Percentiles rank a stretch among this genome's conserved stretches.
phyloP scores from a whole-genome alignment of 73 alveolate species.

The Paramecium bursaria region DNA sequence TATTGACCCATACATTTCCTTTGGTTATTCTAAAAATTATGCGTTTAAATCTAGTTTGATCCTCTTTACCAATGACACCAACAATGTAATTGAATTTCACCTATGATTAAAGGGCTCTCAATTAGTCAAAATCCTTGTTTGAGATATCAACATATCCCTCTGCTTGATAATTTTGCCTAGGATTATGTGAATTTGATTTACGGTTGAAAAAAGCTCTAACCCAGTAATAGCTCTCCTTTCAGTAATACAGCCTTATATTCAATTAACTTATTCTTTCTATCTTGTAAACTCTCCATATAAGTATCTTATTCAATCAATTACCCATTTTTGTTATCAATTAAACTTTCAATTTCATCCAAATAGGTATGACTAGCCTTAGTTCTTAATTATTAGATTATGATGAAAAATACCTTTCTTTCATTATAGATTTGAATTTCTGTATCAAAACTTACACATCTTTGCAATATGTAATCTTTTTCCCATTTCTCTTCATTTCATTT shows the following conservation, averaged over 20 bases:
- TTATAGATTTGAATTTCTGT: constrained; percentile 6
- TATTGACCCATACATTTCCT: constrained; percentile 86
- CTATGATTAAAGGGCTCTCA: background rate
- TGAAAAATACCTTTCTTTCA: constrained; percentile 36
- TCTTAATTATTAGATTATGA: background rate
- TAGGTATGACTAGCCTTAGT: constrained; percentile 54
- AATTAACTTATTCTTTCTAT: constrained; percentile 14
- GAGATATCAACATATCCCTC: constrained; percentile 45
- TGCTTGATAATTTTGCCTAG: constrained; percentile 18
- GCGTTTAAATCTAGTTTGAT: constrained; percentile 85
- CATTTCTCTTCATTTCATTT: constrained; percentile 39
- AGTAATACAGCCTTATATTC: constrained; percentile 46
- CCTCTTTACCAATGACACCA: constrained; percentile 91
- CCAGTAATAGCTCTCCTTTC: constrained; percentile 53
- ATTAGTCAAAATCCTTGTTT: constrained; percentile 35
- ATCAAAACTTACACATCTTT: constrained; percentile 37
- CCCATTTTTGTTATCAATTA: constrained; percentile 24
- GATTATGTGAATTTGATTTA: background rate
- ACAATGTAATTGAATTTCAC: constrained; percentile 72
- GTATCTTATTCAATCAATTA: constrained; percentile 9
- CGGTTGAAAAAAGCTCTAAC: constrained; percentile 34
- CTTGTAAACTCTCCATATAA: constrained; percentile 36
- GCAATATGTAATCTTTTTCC: constrained; percentile 24
- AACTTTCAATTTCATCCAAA: constrained; percentile 61
- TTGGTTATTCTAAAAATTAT: constrained; percentile 92